Evolutionary conservation across 495 filamentous ascomycete genomes (phyloP).

Genomic region (Immersiella caudata): DNA sequence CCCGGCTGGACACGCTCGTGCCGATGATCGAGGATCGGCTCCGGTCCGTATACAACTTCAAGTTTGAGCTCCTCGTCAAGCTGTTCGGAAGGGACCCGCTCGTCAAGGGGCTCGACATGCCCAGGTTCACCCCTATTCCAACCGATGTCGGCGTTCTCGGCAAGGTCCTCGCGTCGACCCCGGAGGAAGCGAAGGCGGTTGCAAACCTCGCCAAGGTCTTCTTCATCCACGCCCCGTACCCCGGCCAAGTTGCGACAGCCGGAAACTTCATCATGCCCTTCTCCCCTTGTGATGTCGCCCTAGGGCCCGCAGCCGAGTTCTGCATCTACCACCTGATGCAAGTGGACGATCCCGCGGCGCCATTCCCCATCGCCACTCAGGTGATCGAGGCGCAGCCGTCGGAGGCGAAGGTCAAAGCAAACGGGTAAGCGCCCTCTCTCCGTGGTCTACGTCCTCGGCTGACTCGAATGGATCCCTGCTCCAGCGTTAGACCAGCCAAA

Average conservation of each 20-base stretch:
- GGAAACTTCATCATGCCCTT: constrained; percentile 49
- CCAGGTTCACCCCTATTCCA: not conserved
- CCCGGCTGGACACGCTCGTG: constrained; percentile 35
- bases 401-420: constrained; percentile 5
- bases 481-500: no score
- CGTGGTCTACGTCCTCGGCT: not conserved
- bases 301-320: constrained; percentile 47
- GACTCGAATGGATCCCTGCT: not conserved
- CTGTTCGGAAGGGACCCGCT: constrained; percentile 39
- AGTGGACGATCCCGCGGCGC: constrained; percentile 35
- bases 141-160: constrained; percentile 46
- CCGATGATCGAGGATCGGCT: constrained; percentile 28
- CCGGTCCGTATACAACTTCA: constrained; percentile 25
- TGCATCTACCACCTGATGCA: constrained; percentile 53
- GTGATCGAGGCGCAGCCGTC: not conserved
- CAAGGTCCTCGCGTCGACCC: constrained; percentile 45
- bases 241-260: constrained; percentile 46
- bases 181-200: constrained; percentile 46
- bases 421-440: constrained; percentile 2
- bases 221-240: constrained; percentile 49
- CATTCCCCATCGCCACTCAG: constrained; percentile 16
- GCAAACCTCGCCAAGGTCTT: constrained; percentile 39
- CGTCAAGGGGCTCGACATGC: not conserved
- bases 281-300: constrained; percentile 35
- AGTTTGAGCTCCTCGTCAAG: constrained; percentile 44